These are phyloP conservation scores for Chaetomium olivaceum DNA, from an alignment of 2,329 filamentous ascomycete species.

Conservation along the genomic window DNA sequence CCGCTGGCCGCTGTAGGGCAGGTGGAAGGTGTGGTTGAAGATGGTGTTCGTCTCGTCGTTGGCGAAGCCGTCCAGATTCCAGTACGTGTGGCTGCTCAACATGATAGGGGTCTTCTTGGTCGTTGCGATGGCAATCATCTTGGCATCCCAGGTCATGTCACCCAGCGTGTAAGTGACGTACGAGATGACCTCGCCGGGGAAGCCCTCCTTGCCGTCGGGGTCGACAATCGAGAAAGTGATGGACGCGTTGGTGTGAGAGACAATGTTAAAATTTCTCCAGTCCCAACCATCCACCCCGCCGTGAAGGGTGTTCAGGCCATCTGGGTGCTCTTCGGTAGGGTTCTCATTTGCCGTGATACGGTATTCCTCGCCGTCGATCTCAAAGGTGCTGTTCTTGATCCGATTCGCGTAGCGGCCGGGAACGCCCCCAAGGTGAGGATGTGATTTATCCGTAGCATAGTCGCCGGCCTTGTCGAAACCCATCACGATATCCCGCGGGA, in stretches of 20 bases:
- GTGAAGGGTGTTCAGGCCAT: constrained; percentile 66
- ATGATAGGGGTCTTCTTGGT: constrained; percentile 81
- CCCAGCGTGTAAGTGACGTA: constrained; percentile 72
- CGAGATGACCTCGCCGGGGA: constrained; percentile 74
- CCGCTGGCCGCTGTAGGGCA: constrained; percentile 72
- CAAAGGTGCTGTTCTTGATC: constrained; percentile 74
- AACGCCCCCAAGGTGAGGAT: constrained; percentile 71
- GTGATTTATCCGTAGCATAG: constrained; percentile 63
- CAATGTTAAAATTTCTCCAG: constrained; percentile 74
- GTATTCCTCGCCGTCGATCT: constrained; percentile 63
- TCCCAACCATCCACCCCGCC: constrained; percentile 74
- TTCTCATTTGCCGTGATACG: constrained; percentile 65
- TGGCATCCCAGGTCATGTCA: constrained; percentile 68
- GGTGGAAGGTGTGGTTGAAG: constrained; percentile 70
- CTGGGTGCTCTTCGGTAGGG: constrained; percentile 49
- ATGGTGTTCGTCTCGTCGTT: constrained; percentile 67
- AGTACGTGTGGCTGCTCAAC: constrained; percentile 74
- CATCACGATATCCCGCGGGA: constrained; percentile 68
- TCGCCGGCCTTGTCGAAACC: constrained; percentile 76
- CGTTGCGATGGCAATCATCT: constrained; percentile 69
- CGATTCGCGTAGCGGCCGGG: constrained; percentile 79
- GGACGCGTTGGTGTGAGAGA: constrained; percentile 63
- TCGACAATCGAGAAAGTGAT: constrained; percentile 78
- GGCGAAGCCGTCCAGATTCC: constrained; percentile 79
- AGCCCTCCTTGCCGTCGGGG: constrained; percentile 71